A percentile compares a stretch with the other conserved stretches of the same genome.
phyloP scores from a whole-genome alignment of 768 basidiomycete species.

The Boletus reticulatus region DNA sequence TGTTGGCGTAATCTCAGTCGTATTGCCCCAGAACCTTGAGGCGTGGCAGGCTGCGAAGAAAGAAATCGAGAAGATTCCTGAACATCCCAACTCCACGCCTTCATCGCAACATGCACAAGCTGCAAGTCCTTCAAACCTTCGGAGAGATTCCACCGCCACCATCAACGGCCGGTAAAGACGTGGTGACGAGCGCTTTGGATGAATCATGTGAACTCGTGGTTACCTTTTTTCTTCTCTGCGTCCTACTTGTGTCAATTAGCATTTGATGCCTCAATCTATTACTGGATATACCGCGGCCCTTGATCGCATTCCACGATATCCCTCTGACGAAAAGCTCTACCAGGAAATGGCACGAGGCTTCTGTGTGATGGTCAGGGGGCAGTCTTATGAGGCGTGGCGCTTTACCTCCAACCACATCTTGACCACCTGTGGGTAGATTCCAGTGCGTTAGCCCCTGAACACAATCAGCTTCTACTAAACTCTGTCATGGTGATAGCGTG shows the following conservation, averaged over 20 bases:
- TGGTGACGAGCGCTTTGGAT: constrained; percentile 8
- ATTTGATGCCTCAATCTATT: constrained; percentile 19
- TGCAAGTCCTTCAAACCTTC: constrained; percentile 38
- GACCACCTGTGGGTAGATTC: constrained; percentile 1
- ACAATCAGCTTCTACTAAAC: constrained; percentile 7
- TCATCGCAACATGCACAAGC: constrained; percentile 33
- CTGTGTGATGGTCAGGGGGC: neutral
- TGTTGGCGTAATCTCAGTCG: constrained; percentile 12
- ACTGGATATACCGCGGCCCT: constrained; percentile 20
- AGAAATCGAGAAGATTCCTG: constrained; percentile 87
- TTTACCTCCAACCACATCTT: neutral
- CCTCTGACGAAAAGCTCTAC: constrained; percentile 9
- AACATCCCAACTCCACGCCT: constrained; percentile 78
- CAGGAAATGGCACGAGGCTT: constrained; percentile 11
- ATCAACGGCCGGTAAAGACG: constrained; percentile 56
- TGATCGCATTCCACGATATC: constrained; percentile 4
- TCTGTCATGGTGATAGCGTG: neutral
- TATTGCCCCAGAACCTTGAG: constrained; percentile 75
- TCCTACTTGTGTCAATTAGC: constrained; percentile 12
- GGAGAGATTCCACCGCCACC: constrained; percentile 69
- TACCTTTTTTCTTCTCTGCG: constrained; percentile 4
- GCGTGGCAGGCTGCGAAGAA: constrained; percentile 96
- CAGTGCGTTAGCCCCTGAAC: constrained; percentile 1
- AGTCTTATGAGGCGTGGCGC: neutral
- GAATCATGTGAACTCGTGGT: constrained; percentile 13